Evolutionary conservation across 1,284 basidiomycete genomes (phyloP), one percentile per base, ranked within the genome.

Genomic region (Ceratobasidium papillatum): DNA sequence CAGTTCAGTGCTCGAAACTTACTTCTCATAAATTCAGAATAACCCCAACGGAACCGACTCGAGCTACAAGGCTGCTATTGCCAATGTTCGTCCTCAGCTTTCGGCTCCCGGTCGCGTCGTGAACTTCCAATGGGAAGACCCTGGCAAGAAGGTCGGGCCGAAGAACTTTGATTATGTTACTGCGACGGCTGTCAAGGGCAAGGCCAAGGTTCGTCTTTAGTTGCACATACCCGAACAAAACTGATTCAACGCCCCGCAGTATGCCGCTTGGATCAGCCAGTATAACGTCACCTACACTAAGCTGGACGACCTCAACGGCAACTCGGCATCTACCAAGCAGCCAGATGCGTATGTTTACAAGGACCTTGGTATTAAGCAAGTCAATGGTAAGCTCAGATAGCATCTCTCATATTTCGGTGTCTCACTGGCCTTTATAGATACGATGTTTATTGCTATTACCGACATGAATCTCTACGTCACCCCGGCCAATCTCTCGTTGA

Each of bases 201-300:
- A 79, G 25, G 81, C 86, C 36, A 83, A 84, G 82, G 85, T 84
- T 72, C 30, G 80, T 77, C 64, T 32, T n/a, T 12, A n/a, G 27
- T 27, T 22, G 45, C 32, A 17, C 30, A 43, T 5, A 43, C 14
- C 27, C 38, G 11, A 27, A 65, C 63, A n/a, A 41, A n/a, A 17
- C 59, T 65, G 5, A 19, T 36, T 19, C 11, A 54, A 54, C n/a
- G 8, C 5, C 8, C 19, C 9, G 2, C 52, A 82, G 82, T 86
- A 78, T 54, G 84, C 81, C 56, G 87, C 85, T 47, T 89, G 87
- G 86, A 86, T 90, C 58, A 85, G 84, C 32, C 89, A 91, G 80
- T 80, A 90, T 68, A 91, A 91, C 83, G 85, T 85, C n/a, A 91
- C 90, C 17, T 91, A 87, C 81, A 87, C 87, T 4, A 83, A 84